Base-by-base conservation (phyloP, 163 green algal genomes). In the Chloromonas sp. region DNA sequence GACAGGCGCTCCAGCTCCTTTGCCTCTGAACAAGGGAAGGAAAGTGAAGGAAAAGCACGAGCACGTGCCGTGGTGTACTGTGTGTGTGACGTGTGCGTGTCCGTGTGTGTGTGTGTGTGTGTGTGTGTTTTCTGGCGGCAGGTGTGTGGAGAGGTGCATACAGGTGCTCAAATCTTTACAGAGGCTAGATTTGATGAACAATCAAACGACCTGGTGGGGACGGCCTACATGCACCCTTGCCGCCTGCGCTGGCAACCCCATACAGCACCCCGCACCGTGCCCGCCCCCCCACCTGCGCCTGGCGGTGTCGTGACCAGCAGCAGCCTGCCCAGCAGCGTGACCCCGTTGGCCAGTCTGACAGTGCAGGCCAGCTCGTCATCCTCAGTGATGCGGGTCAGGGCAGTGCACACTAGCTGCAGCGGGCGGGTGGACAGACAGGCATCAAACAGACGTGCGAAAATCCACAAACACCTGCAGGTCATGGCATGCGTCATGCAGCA, bases 311-410 rank as follows among this genome's bases (percentile, higher is more conserved):
- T 11, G 59, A 87, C 81, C 84, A 93, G 81, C 83, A 93, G 90
- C 84, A 89, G 86, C 84, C 86, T 88, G 5, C 90, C 90, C 82
- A 93, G 87, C 78, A 93, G 82, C 71, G 88, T 89, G 2, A 93
- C 86, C 1, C 84, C 88, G 83, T 93, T 92, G 85, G 85, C 90
- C 70, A 86, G 82, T 3, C 88, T 84, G 13, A 92, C 86, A 81
- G 89, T 79, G 81, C 8, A 66, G 14, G 62, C 62, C 66, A 87
- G 84, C 77, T 93, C 90, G 81, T 91, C 83, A 78, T 89, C 88
- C 74, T 91, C 87, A 36, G 84, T 61, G 58, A 93, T 85, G 13
- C 90, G 87, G 0, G 86, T 89, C 15, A 91, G 83, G 57, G 84
- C 85, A 8, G 88, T 89, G 85, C 87, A 90, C 58, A 82, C 85